phyloP scores from a whole-genome alignment of 805 yeast genomes.

The Teunomyces lycoperdinae region DNA sequence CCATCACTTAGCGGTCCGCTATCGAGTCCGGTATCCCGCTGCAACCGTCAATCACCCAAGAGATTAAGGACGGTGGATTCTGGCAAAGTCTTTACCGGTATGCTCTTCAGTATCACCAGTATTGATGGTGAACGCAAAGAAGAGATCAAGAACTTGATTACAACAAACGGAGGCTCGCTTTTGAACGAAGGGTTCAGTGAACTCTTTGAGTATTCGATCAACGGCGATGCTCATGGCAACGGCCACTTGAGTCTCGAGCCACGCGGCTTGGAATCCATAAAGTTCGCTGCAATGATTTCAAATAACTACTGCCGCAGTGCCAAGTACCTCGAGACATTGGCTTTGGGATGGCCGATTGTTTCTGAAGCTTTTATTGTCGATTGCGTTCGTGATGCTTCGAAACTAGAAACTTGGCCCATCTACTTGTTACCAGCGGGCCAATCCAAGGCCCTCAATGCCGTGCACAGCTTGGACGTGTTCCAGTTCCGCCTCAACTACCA shows the following conservation, averaged over 20 bases:
- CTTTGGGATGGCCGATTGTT: slow-evolving; percentile 84
- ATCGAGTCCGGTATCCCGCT: too few relatives aligned
- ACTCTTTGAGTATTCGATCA: slow-evolving; percentile 16
- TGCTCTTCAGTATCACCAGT: slow-evolving; percentile 36
- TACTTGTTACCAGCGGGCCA: slow-evolving; percentile 75
- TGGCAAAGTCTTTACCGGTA: slow-evolving; percentile 14
- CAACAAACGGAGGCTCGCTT: slow-evolving; percentile 40
- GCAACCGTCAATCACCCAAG: too few relatives aligned
- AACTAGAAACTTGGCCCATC: slow-evolving; percentile 42
- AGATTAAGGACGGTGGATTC: too few relatives aligned
- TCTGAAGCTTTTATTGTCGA: slow-evolving; percentile 56
- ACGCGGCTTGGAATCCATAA: slow-evolving; percentile 18
- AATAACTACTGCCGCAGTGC: slow-evolving; percentile 59
- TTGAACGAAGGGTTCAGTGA: slow-evolving; percentile 36
- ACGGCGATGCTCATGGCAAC: neutral
- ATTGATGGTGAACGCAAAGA: slow-evolving; percentile 31
- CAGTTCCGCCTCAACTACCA: slow-evolving; percentile 40
- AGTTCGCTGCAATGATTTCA: slow-evolving; percentile 67
- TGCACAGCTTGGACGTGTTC: slow-evolving; percentile 50
- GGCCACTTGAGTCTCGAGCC: slow-evolving; percentile 10
- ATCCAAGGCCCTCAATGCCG: slow-evolving; percentile 42
- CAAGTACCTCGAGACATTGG: slow-evolving; percentile 73
- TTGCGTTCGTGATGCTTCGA: slow-evolving; percentile 30
- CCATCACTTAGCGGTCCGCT: too few relatives aligned
- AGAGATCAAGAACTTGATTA: slow-evolving; percentile 33